A percentile compares a stretch with the other conserved stretches of the same genome.
Conservation (phyloP, 805 yeast species). For the Lachancea sp. region DNA sequence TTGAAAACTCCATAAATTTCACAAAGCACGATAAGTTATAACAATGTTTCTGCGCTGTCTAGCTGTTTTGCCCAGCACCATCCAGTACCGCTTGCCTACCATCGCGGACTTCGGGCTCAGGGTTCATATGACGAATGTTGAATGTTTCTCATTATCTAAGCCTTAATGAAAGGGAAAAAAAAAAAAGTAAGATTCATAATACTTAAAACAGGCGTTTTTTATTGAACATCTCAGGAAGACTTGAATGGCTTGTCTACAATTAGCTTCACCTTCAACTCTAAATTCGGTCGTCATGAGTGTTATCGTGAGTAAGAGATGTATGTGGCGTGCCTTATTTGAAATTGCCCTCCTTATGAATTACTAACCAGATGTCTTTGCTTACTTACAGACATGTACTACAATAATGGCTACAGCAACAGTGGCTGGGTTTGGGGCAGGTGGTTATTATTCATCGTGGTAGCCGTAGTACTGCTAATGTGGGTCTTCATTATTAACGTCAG, state of each 20-base stretch:
- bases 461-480: constrained; percentile 2
- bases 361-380: not conserved
- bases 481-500: constrained; percentile 7
- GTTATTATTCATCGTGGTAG: constrained; percentile 9
- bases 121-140: not conserved
- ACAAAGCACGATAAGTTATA: too few species aligned
- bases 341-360: too few species aligned
- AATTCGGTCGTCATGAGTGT: not conserved
- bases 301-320: constrained; percentile 4
- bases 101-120: too few species aligned
- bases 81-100: too few species aligned
- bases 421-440: constrained; percentile 14
- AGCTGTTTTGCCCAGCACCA: too few species aligned
- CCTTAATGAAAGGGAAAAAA: not conserved
- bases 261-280: not conserved
- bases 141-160: not conserved
- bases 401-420: not conserved
- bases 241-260: too few species aligned
- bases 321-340: not conserved
- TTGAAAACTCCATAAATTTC: too few species aligned
- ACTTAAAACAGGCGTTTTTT: not conserved
- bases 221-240: too few species aligned
- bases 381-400: constrained; percentile 2
- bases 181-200: not conserved
- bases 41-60: too few species aligned